Percentiles rank a stretch among this genome's conserved stretches.
Evolutionary conservation across 441 rosid genomes (phyloP).

Genomic region (Gossypium gossypioides): DNA sequence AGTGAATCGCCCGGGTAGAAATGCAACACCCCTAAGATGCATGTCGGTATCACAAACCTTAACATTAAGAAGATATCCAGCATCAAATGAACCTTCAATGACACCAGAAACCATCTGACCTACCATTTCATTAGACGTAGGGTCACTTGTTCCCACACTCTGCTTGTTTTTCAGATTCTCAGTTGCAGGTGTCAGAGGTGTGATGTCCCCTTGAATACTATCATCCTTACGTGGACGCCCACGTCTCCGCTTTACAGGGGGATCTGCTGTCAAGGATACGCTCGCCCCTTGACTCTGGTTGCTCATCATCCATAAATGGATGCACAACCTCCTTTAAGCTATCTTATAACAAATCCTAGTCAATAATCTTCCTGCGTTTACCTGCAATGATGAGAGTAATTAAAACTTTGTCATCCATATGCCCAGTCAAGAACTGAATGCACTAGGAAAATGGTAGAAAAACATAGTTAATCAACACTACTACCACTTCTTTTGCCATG

Average conservation of each 20-base stretch:
- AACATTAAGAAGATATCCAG: slow-evolving; percentile 60
- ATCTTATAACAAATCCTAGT: not conserved
- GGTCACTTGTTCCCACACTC: slow-evolving; percentile 9
- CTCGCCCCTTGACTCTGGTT: slow-evolving; percentile 30
- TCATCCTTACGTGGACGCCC: slow-evolving; percentile 69
- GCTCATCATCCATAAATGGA: slow-evolving; percentile 35
- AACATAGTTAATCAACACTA: not conserved
- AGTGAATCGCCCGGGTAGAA: slow-evolving; percentile 36
- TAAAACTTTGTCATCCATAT: not conserved
- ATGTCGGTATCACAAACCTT: slow-evolving; percentile 44
- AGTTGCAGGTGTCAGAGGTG: slow-evolving; percentile 21
- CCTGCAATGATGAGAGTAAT: not conserved
- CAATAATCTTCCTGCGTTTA: not conserved
- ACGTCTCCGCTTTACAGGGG: slow-evolving; percentile 50
- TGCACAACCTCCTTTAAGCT: not conserved
- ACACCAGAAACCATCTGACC: slow-evolving; percentile 63
- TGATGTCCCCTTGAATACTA: slow-evolving; percentile 27
- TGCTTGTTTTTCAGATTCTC: slow-evolving; percentile 26
- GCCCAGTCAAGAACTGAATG: not conserved
- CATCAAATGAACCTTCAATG: slow-evolving; percentile 61
- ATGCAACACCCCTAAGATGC: slow-evolving; percentile 57
- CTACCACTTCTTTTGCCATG: not conserved
- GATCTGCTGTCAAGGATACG: slow-evolving; percentile 31
- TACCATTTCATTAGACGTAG: slow-evolving; percentile 28
- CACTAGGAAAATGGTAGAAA: not conserved